A percentile compares a stretch with the other conserved stretches of the same genome.
Conservation (phyloP, 306 rosid genomes). For the Quercus parvula region DNA sequence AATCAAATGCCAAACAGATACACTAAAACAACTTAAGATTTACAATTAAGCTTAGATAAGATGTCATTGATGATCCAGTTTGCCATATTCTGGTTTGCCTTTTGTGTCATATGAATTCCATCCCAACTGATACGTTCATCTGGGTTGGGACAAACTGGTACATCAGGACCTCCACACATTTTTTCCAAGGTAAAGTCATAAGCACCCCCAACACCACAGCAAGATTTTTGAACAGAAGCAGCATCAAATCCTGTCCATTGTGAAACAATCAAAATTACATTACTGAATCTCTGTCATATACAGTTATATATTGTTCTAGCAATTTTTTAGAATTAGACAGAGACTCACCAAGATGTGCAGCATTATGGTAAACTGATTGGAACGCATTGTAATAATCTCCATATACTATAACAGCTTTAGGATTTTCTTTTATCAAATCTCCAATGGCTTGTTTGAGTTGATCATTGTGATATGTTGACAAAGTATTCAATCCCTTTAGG, state of each 20-base stretch:
- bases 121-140: slow-evolving; percentile 12
- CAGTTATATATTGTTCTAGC: too few species aligned
- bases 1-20: too few species aligned
- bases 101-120: slow-evolving; percentile 18
- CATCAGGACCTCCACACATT: slow-evolving; percentile 5
- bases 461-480: slow-evolving; percentile 19
- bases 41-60: slow-evolving; percentile 2
- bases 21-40: neutral
- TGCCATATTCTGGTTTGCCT: slow-evolving; percentile 3
- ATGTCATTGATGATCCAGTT: slow-evolving; percentile 18
- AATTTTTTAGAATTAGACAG: too few species aligned
- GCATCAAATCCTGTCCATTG: too few species aligned
- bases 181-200: neutral
- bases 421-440: slow-evolving; percentile 3
- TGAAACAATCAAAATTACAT: too few species aligned
- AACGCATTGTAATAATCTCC: too few species aligned
- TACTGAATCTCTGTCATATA: too few species aligned
- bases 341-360: too few species aligned
- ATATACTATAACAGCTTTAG: neutral
- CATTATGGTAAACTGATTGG: too few species aligned
- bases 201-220: slow-evolving; percentile 19
- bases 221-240: slow-evolving; percentile 16
- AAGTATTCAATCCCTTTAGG: neutral
- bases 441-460: slow-evolving; percentile 6
- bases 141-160: slow-evolving; percentile 6